Conservation (phyloP, 2,329 filamentous ascomycete genomes). For the Exophiala xenobiotica region DNA sequence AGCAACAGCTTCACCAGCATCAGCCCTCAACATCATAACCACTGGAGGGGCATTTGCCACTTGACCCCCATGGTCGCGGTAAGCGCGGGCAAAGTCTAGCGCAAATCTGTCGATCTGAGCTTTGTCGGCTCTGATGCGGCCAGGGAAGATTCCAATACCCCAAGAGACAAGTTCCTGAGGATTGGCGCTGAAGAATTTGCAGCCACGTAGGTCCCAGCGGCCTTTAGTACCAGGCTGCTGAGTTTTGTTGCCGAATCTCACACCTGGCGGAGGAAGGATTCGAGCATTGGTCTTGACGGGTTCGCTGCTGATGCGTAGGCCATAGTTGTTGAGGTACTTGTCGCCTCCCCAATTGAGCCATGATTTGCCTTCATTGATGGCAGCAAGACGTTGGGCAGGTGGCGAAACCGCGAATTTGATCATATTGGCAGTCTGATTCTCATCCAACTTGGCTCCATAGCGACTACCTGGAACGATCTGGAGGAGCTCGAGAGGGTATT, state of each 20-base stretch:
- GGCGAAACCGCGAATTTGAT: conserved; percentile 88
- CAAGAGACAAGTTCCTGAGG: conserved; percentile 64
- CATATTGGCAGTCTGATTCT: conserved; percentile 74
- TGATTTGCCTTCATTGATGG: conserved; percentile 67
- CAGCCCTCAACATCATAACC: conserved; percentile 42
- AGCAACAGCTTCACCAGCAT: conserved; percentile 56
- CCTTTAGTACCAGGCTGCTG: conserved; percentile 65
- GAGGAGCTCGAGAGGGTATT: conserved; percentile 59
- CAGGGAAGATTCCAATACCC: conserved; percentile 69
- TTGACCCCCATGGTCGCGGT: conserved; percentile 60
- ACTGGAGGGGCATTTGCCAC: conserved; percentile 50
- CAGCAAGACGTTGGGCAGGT: conserved; percentile 64
- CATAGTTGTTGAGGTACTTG: conserved; percentile 68
- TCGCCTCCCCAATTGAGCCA: conserved; percentile 70
- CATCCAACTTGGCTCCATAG: conserved; percentile 59
- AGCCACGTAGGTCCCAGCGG: conserved; percentile 83
- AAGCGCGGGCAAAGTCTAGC: conserved; percentile 61
- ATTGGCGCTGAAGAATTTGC: conserved; percentile 72
- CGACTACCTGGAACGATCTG: conserved; percentile 55
- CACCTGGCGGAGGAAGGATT: conserved; percentile 67
- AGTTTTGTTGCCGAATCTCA: conserved; percentile 60
- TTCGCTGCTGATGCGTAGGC: conserved; percentile 63
- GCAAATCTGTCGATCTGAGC: conserved; percentile 54
- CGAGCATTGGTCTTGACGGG: conserved; percentile 70
- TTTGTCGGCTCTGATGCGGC: conserved; percentile 48